phyloP scores from a whole-genome alignment of 345 rosid genomes.

The Abelmoschus esculentus region DNA sequence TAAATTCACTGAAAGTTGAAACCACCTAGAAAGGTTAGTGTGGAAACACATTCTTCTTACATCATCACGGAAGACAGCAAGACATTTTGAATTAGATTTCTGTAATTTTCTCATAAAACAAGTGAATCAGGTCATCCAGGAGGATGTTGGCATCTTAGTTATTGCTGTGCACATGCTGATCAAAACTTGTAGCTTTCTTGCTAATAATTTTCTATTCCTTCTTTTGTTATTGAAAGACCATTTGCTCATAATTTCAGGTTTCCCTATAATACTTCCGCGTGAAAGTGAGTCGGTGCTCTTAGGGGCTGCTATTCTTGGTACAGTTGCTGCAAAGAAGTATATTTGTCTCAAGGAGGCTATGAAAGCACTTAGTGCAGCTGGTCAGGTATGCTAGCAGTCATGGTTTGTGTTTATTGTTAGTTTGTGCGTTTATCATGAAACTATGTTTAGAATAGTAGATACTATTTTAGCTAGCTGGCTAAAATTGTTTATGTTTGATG shows the following conservation, averaged over 20 bases:
- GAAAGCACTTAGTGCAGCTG: constrained; percentile 81
- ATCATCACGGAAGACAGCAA: background rate
- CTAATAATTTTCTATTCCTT: background rate
- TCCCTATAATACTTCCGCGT: constrained; percentile 78
- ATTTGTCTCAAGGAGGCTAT: constrained; percentile 66
- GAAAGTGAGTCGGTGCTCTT: constrained; percentile 83
- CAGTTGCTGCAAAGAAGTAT: constrained; percentile 71
- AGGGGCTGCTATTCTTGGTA: constrained; percentile 94
- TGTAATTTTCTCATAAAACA: background rate
- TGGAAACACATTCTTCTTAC: background rate
- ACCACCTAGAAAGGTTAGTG: background rate
- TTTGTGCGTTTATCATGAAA: background rate
- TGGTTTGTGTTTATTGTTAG: background rate
- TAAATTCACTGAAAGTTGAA: background rate
- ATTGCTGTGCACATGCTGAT: background rate
- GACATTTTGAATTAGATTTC: background rate
- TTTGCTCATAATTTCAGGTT: constrained; percentile 45
- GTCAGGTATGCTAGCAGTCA: constrained; percentile 44
- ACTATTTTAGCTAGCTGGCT: background rate
- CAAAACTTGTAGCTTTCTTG: background rate
- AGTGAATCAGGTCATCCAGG: background rate
- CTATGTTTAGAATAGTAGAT: background rate
- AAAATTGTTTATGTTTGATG: too few species aligned
- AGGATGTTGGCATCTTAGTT: background rate
- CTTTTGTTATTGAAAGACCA: background rate